Conservation (phyloP, 768 basidiomycete genomes). For the Tulasnella sp. region DNA sequence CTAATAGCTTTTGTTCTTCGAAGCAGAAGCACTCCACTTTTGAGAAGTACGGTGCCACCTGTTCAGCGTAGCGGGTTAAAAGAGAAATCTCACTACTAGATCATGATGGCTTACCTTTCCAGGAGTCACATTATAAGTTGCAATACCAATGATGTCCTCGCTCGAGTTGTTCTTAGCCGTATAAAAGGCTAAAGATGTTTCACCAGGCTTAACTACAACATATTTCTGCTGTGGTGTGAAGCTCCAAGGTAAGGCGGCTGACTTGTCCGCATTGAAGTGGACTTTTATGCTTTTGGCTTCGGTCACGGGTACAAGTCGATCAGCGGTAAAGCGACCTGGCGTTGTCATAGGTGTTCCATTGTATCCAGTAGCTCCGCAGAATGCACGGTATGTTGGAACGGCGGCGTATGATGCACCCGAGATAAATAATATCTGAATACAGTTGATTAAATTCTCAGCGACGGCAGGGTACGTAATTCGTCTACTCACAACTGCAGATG, state of each 20-base stretch:
- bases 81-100: not conserved
- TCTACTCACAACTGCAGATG: constrained; percentile 57
- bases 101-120: constrained; percentile 52
- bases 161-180: constrained; percentile 75
- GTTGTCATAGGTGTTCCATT: constrained; percentile 87
- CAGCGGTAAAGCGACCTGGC: constrained; percentile 70
- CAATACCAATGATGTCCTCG: constrained; percentile 91
- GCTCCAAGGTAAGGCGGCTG: constrained; percentile 82
- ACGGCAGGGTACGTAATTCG: not conserved
- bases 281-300: constrained; percentile 71
- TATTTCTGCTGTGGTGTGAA: constrained; percentile 85
- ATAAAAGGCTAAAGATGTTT: constrained; percentile 94
- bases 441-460: not conserved
- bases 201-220: constrained; percentile 85
- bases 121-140: constrained; percentile 98
- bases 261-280: constrained; percentile 87
- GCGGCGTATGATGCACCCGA: constrained; percentile 85
- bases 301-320: constrained; percentile 66
- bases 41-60: constrained; percentile 97
- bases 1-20: constrained; percentile 90
- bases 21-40: constrained; percentile 99
- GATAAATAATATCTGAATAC: constrained; percentile 8
- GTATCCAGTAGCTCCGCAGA: constrained; percentile 95
- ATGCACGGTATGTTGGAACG: constrained; percentile 93
- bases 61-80: not conserved